A percentile compares a stretch with the other conserved stretches of the same genome.
Conservation (phyloP, 1,139 yeast genomes). For the Candida labiduridarum region DNA sequence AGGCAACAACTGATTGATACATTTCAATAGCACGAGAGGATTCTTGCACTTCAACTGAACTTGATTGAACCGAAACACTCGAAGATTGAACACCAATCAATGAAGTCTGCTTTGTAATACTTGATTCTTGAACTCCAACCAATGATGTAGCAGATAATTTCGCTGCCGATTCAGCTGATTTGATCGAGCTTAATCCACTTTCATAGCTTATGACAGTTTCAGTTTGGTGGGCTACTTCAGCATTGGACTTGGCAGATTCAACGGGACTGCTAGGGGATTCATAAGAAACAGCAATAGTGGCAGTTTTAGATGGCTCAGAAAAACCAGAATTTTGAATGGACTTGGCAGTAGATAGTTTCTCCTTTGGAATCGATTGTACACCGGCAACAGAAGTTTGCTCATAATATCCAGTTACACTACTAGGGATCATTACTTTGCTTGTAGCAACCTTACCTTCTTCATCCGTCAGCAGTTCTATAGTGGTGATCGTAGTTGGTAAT, state of each 20-base stretch:
- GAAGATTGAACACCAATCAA: constrained; percentile 11
- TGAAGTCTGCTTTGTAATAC: constrained; percentile 9
- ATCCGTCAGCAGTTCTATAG: constrained; percentile 6
- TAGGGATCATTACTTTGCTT: constrained; percentile 7
- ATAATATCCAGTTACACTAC: constrained; percentile 10
- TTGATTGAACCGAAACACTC: constrained; percentile 13
- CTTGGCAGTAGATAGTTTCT: constrained; percentile 9
- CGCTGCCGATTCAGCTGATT: constrained; percentile 11
- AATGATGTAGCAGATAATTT: constrained; percentile 9
- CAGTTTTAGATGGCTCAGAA: not conserved
- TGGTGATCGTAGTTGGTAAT: not conserved
- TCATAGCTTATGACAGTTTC: constrained; percentile 11
- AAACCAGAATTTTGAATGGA: constrained; percentile 13
- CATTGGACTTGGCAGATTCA: constrained; percentile 14
- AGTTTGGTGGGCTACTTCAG: constrained; percentile 10
- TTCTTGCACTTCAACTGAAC: constrained; percentile 11
- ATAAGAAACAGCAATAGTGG: constrained; percentile 14
- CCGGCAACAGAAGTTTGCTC: constrained; percentile 9
- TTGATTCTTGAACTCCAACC: constrained; percentile 7
- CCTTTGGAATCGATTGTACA: constrained; percentile 10
- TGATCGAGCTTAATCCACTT: constrained; percentile 9
- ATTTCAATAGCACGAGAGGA: constrained; percentile 8
- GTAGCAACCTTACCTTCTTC: constrained; percentile 5
- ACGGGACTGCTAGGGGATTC: constrained; percentile 15
- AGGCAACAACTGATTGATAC: constrained; percentile 9